Percentiles rank a stretch among this genome's conserved stretches.
These are phyloP conservation scores for Fusarium sp. DNA, from an alignment of 2,329 filamentous ascomycete species.

Conservation along the genomic window DNA sequence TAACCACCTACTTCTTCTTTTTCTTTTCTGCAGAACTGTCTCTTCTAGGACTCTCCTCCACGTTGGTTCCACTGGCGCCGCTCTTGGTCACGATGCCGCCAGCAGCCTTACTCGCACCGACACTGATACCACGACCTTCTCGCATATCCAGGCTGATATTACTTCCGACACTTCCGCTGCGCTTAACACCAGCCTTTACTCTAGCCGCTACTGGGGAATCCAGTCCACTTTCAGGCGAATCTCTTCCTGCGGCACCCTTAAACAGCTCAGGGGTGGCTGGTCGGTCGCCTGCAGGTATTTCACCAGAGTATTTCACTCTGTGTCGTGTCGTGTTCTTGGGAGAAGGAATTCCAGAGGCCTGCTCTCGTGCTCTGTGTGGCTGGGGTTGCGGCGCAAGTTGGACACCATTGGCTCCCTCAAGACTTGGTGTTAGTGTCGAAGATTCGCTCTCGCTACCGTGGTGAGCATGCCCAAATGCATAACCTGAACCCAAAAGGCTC, in stretches of 20 bases:
- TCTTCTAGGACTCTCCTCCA: conserved; percentile 26
- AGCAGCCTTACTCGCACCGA: conserved; percentile 53
- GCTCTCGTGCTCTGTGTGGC: conserved; percentile 49
- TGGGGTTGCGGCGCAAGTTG: conserved; percentile 23
- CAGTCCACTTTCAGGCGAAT: conserved; percentile 31
- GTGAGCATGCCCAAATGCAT: conserved; percentile 41
- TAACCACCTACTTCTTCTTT: conserved; percentile 23
- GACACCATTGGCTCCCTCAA: conserved; percentile 28
- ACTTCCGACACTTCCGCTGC: conserved; percentile 49
- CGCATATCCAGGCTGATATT: conserved; percentile 56
- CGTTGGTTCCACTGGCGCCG: conserved; percentile 35
- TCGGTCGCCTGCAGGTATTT: conserved; percentile 15
- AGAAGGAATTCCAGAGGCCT: conserved; percentile 25
- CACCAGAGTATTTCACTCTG: conserved; percentile 29
- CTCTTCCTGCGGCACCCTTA: conserved; percentile 15
- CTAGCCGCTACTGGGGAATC: conserved; percentile 35
- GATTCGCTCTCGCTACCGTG: conserved; percentile 54
- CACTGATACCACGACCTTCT: conserved; percentile 54
- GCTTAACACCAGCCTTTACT: conserved; percentile 23
- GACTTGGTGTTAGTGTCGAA: conserved; percentile 47
- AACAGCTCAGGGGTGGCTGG: conserved; percentile 32
- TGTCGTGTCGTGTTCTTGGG: conserved; percentile 33
- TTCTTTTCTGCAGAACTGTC: conserved; percentile 36
- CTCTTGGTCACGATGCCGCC: conserved; percentile 52
- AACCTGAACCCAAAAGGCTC: conserved; percentile 59